These are phyloP conservation scores for Pleurozium schreberi DNA, from an alignment of 225 moss, liverwort and hornwort species.

Conservation along the genomic window DNA sequence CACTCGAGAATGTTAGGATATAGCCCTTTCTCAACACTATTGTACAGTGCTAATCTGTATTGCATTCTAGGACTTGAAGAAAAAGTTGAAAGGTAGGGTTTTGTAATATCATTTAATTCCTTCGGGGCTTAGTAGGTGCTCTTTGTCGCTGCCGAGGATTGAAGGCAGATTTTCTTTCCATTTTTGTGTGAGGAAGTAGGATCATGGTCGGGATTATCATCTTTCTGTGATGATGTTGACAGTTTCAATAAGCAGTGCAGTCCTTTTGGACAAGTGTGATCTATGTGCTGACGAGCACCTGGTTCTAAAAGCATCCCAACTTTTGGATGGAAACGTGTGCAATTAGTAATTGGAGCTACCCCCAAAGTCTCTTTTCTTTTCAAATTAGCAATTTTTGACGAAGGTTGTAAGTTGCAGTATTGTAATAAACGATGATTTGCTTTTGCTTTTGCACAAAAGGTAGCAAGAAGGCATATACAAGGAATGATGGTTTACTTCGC, in stretches of 20 bases:
- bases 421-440: not conserved
- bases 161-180: not conserved
- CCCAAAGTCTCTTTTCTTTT: not conserved
- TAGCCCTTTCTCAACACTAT: not conserved
- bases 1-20: not conserved
- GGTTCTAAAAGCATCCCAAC: not conserved
- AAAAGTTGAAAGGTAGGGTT: not conserved
- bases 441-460: not conserved
- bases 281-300: not conserved
- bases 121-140: not conserved
- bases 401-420: not conserved
- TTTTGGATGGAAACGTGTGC: not conserved
- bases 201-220: not conserved
- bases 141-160: not conserved
- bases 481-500: not conserved
- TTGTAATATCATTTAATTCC: conserved; percentile 2
- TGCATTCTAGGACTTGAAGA: not conserved
- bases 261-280: not conserved
- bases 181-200: not conserved
- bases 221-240: not conserved
- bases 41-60: conserved; percentile 8
- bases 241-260: not conserved
- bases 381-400: not conserved
- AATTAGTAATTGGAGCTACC: not conserved
- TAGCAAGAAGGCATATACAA: not conserved